Base-by-base conservation (phyloP, 1,284 basidiomycete genomes). In the Naganishia albida region DNA sequence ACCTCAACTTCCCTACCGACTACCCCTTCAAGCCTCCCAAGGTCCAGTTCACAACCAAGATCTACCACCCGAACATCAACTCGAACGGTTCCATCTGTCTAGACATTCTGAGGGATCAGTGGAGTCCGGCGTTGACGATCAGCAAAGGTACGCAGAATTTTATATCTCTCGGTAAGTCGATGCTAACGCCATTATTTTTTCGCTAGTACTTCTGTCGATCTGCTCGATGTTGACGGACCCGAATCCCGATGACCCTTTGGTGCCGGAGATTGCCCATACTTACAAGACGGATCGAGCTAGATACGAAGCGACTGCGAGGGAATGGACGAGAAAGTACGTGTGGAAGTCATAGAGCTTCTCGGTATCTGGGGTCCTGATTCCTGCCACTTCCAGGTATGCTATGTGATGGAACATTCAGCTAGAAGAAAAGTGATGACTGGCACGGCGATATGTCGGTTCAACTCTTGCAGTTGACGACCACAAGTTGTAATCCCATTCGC, bases 21-120 rank as follows among this genome's bases (percentile, higher is more conserved):
- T 97, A 97, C 83, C 93, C 93, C 48, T 96, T 97, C 88, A 95
- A 95, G 84, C 95, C 96, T 46, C 96, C 96, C 80, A 98, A 98
- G 86, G 93, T 99, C 80, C 90, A 89, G 82, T 99, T 99, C 83
- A 93, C 91, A 73, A 99, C 95, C 77, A 97, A 85, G 77, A 84
- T 84, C 77, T 82, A 82, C 74, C 83, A 84, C 77, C 82, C 83
- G 44, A 84, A 84, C 75, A 83, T 84, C 79, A 83, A 95, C 76
- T 78, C 80, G 69, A 82, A 82, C 75, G 96, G 96, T 55, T 94
- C 92, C 72, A 99, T 99, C 81, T 99, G 96, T 81, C 84, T 99
- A 73, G 96, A 97, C 80, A 97, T 97, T 77, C 83, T 97, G 78
- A 86, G 92, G 82, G 93, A 97, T 81, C 93, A 96, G 79, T 97